Evolutionary conservation across 257 asterid genomes (phyloP).

Genomic region (Nicotiana benthamiana): DNA sequence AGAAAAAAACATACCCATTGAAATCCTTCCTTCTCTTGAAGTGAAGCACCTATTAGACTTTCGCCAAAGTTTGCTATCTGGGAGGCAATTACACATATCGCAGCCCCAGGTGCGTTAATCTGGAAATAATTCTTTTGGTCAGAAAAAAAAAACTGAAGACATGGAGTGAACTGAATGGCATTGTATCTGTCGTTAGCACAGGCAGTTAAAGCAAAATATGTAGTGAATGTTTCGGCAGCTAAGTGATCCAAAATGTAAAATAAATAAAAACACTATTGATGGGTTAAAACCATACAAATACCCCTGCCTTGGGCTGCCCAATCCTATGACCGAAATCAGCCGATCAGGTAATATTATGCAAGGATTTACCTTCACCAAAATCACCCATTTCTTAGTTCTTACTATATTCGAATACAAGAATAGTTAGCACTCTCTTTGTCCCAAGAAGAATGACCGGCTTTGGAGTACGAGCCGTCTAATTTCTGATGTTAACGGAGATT

Average conservation of each 20-base stretch:
- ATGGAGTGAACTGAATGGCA: not conserved
- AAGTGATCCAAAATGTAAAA: not conserved
- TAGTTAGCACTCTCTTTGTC: not conserved
- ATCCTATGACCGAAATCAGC: not conserved
- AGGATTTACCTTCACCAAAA: not conserved
- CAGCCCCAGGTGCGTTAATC: constrained; percentile 47
- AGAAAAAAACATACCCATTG: constrained; percentile 33
- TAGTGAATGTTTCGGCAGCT: not conserved
- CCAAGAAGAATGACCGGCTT: not conserved
- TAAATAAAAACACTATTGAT: not conserved
- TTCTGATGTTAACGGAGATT: not conserved
- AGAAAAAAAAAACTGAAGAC: not conserved
- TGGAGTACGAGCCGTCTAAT: not conserved
- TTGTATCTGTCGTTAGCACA: not conserved
- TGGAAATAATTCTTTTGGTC: constrained; percentile 20
- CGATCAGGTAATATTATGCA: not conserved
- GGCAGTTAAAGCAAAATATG: not conserved
- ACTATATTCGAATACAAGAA: not conserved
- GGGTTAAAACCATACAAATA: not conserved
- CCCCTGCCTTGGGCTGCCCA: not conserved
- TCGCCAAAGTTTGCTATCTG: constrained; percentile 97
- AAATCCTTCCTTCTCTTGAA: constrained; percentile 53
- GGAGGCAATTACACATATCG: constrained; percentile 70
- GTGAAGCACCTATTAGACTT: constrained; percentile 79
- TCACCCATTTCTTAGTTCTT: not conserved